Evolutionary conservation across 2,329 filamentous ascomycete genomes (phyloP).

Genomic region (Akanthomyces dipterigenus): DNA sequence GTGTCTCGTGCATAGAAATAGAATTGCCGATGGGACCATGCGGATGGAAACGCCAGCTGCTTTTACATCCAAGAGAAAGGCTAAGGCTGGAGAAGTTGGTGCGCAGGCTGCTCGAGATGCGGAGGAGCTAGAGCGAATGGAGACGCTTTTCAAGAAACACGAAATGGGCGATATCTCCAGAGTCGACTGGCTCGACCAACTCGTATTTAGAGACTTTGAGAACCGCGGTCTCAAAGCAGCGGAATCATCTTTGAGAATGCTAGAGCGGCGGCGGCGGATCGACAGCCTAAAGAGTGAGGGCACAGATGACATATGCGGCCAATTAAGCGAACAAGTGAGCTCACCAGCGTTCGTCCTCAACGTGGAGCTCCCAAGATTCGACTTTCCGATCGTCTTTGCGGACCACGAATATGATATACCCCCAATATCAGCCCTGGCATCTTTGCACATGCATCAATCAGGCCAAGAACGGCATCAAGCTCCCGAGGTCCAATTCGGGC

Average conservation of each 20-base stretch:
- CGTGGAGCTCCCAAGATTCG: conserved; percentile 87
- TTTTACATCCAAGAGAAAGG: conserved; percentile 47
- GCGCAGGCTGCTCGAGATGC: conserved; percentile 58
- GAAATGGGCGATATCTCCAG: conserved; percentile 94
- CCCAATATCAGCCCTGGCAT: conserved; percentile 68
- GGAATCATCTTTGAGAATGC: conserved; percentile 54
- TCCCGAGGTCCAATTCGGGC: conserved; percentile 83
- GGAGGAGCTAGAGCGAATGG: conserved; percentile 84
- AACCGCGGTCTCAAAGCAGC: conserved; percentile 63
- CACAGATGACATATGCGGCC: conserved; percentile 25
- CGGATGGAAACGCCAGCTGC: conserved; percentile 69
- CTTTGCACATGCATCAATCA: conserved; percentile 50
- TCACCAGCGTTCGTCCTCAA: conserved; percentile 70
- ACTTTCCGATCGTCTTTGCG: conserved; percentile 91
- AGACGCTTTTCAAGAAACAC: conserved; percentile 90
- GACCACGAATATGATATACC: conserved; percentile 88
- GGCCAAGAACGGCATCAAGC: conserved; percentile 65
- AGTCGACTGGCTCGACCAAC: conserved; percentile 90
- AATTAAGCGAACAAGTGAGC: conserved; percentile 31
- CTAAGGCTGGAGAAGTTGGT: conserved; percentile 42
- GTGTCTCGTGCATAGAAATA: conserved; percentile 76
- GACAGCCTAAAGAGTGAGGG: conserved; percentile 24
- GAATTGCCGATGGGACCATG: conserved; percentile 77
- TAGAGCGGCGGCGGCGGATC: conserved; percentile 38
- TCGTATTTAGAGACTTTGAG: conserved; percentile 87